Evolutionary conservation across 768 basidiomycete genomes (phyloP).

Genomic region (Trametes cingulata): DNA sequence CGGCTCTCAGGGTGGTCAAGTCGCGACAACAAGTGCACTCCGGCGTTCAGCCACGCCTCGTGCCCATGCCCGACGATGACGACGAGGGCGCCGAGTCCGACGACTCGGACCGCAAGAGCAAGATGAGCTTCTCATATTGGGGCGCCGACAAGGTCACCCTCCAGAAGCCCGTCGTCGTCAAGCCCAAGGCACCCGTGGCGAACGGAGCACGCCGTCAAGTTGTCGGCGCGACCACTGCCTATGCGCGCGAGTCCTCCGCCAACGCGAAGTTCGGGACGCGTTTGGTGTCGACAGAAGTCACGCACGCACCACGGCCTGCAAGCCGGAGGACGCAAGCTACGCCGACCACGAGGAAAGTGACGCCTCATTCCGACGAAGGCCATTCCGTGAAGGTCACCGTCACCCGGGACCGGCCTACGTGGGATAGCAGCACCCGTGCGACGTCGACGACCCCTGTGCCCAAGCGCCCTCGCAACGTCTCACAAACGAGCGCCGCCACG

Average conservation of each 20-base stretch:
- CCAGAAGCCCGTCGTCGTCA: constrained; percentile 70
- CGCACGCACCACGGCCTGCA: constrained; percentile 49
- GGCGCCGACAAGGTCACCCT: constrained; percentile 90
- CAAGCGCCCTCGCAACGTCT: constrained; percentile 71
- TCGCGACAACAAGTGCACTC: constrained; percentile 62
- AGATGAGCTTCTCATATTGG: constrained; percentile 95
- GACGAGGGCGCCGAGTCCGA: constrained; percentile 67
- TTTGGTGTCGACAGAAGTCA: constrained; percentile 64
- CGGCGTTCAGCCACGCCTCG: constrained; percentile 61
- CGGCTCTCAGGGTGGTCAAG: constrained; percentile 58
- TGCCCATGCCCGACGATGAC: constrained; percentile 67
- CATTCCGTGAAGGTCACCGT: constrained; percentile 69
- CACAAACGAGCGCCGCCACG: constrained; percentile 68
- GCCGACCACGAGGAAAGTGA: constrained; percentile 44
- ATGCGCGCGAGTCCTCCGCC: constrained; percentile 79
- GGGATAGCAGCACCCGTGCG: constrained; percentile 61
- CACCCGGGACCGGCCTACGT: constrained; percentile 59
- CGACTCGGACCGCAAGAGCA: constrained; percentile 86
- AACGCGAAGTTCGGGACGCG: constrained; percentile 93
- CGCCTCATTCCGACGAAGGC: constrained; percentile 58
- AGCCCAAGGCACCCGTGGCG: constrained; percentile 39
- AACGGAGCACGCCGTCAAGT: constrained; percentile 36
- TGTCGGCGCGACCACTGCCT: constrained; percentile 51
- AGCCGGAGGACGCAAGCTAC: constrained; percentile 60
- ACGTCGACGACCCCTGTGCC: constrained; percentile 32